Percentiles rank a stretch among this genome's conserved stretches.
phyloP scores from a whole-genome alignment of 164 flowering plant species.

The Vitis labrusca region DNA sequence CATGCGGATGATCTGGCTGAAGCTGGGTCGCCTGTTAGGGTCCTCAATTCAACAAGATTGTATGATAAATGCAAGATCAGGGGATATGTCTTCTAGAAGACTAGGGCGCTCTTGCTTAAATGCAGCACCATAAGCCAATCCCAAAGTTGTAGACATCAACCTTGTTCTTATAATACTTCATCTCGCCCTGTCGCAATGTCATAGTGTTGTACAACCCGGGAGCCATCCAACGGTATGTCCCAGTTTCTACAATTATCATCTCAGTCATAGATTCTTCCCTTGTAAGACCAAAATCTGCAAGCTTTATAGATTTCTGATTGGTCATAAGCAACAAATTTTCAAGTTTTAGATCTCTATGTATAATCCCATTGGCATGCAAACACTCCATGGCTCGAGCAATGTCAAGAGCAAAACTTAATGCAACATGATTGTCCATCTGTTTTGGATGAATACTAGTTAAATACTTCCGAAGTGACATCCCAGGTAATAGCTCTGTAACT shows the following conservation, averaged over 20 bases:
- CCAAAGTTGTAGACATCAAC: constrained; percentile 97
- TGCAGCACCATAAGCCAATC: constrained; percentile 44
- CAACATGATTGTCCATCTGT: constrained; percentile 56
- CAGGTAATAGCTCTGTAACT: constrained; percentile 83
- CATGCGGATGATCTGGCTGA: constrained; percentile 84
- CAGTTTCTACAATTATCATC: constrained; percentile 99
- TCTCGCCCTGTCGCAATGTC: constrained; percentile 89
- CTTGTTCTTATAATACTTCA: constrained; percentile 93
- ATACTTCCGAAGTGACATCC: constrained; percentile 88
- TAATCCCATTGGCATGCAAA: constrained; percentile 90
- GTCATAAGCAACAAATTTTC: constrained; percentile 79
- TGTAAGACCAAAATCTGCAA: constrained; percentile 97
- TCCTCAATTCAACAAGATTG: constrained; percentile 96
- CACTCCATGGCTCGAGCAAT: constrained; percentile 92
- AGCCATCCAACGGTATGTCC: constrained; percentile 99
- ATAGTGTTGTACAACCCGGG: constrained; percentile 98
- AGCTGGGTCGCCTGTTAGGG: constrained; percentile 82
- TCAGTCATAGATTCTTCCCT: constrained; percentile 94
- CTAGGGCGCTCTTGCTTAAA: constrained; percentile 74
- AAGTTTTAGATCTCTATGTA: constrained; percentile 89
- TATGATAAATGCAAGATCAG: constrained; percentile 70
- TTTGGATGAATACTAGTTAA: constrained; percentile 63
- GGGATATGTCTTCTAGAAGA: constrained; percentile 65
- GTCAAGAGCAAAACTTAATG: constrained; percentile 78
- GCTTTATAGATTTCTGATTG: constrained; percentile 79